Evolutionary conservation across 1,139 yeast species (phyloP).

Genomic region (Yamadazyma blattariae): DNA sequence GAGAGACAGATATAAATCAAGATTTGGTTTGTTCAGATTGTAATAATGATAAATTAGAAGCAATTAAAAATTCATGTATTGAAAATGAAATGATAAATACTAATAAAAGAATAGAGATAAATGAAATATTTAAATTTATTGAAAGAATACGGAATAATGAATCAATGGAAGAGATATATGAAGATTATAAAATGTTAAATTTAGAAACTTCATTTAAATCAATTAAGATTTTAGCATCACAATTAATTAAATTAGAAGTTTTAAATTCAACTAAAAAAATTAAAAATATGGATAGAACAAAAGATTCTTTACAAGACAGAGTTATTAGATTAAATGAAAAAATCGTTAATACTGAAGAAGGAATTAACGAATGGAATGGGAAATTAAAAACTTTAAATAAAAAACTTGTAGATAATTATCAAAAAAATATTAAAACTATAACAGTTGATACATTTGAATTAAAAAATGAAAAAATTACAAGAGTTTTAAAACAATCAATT

Average conservation of each 20-base stretch:
- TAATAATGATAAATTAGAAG: slow-evolving; percentile 17
- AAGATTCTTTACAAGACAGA: slow-evolving; percentile 13
- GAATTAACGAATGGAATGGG: slow-evolving; percentile 6
- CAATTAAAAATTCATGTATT: slow-evolving; percentile 22
- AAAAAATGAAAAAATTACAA: slow-evolving; percentile 21
- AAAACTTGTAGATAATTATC: slow-evolving; percentile 1
- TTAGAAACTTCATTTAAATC: slow-evolving; percentile 13
- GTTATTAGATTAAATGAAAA: slow-evolving; percentile 15
- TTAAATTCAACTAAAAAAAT: slow-evolving; percentile 22
- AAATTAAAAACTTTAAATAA: slow-evolving; percentile 8
- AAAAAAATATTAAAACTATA: neutral
- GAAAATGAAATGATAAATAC: slow-evolving; percentile 24
- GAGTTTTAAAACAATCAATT: slow-evolving; percentile 27
- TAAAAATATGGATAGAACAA: slow-evolving; percentile 22
- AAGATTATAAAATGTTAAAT: neutral
- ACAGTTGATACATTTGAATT: slow-evolving; percentile 4
- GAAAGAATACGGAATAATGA: slow-evolving; percentile 13
- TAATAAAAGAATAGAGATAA: slow-evolving; percentile 22
- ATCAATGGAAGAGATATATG: neutral
- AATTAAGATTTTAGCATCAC: slow-evolving; percentile 39
- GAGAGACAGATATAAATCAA: slow-evolving; percentile 9
- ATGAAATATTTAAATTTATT: slow-evolving; percentile 23
- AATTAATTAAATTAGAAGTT: slow-evolving; percentile 39
- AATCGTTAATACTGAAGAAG: slow-evolving; percentile 12
- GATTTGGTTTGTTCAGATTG: slow-evolving; percentile 22